Evolutionary conservation across 2,329 filamentous ascomycete genomes (phyloP).

Genomic region (Chaetomium olivaceum): DNA sequence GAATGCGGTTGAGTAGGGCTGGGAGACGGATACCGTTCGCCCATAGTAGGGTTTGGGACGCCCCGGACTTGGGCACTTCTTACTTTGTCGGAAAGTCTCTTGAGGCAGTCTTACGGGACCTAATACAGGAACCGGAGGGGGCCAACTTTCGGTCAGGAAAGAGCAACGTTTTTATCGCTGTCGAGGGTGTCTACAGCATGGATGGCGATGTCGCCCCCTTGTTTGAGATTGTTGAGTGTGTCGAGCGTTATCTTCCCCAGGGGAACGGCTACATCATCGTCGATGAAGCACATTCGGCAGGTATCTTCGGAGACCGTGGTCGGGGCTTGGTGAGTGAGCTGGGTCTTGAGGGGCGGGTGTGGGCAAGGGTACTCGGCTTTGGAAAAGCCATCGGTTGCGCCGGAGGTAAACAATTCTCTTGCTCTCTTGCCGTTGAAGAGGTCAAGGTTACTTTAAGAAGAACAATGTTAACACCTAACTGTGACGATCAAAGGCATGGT

Average conservation of each 20-base stretch:
- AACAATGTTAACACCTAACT: background rate
- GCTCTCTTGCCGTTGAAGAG: too few species aligned
- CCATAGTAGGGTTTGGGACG: constrained; percentile 53
- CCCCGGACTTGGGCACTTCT: background rate
- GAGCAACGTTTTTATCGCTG: constrained; percentile 63
- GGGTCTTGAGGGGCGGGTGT: constrained; percentile 57
- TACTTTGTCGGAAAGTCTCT: constrained; percentile 34
- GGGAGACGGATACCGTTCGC: constrained; percentile 50
- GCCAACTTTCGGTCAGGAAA: constrained; percentile 39
- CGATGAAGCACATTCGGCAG: constrained; percentile 69
- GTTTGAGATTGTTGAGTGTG: constrained; percentile 56
- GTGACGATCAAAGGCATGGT: constrained; percentile 39
- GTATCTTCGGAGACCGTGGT: constrained; percentile 57
- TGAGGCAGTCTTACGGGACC: constrained; percentile 32
- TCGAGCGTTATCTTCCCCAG: constrained; percentile 55
- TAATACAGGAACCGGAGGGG: constrained; percentile 41
- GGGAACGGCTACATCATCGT: constrained; percentile 65
- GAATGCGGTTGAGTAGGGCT: constrained; percentile 67
- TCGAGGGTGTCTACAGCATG: constrained; percentile 80
- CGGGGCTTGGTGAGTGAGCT: constrained; percentile 59
- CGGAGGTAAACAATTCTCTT: constrained; percentile 54
- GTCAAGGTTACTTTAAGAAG: background rate
- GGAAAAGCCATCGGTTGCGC: constrained; percentile 68
- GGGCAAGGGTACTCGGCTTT: constrained; percentile 63
- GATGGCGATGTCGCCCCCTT: constrained; percentile 74